phyloP scores from a whole-genome alignment of 1,284 basidiomycete genomes.

The Papiliotrema nemorosa region DNA sequence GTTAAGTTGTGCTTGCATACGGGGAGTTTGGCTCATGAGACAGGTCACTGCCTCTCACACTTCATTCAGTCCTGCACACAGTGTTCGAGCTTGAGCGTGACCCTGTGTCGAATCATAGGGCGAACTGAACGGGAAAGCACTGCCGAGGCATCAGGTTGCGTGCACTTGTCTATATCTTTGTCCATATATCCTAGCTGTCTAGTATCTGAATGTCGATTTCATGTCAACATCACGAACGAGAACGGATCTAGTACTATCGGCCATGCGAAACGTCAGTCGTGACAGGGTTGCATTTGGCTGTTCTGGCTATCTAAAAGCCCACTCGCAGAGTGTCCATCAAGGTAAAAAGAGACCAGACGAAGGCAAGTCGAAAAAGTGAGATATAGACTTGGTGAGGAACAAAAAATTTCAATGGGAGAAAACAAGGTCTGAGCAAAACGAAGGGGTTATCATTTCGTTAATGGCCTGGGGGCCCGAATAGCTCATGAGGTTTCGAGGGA shows the following conservation, averaged over 20 bases:
- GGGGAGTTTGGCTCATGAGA: neutral
- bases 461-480: too few relatives aligned
- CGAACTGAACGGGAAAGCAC: too few relatives aligned
- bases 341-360: neutral
- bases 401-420: neutral
- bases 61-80: neutral
- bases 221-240: too few relatives aligned
- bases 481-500: neutral
- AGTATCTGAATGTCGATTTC: too few relatives aligned
- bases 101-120: too few relatives aligned
- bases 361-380: neutral
- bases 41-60: neutral
- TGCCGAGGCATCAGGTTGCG: too few relatives aligned
- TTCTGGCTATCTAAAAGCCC: too few relatives aligned
- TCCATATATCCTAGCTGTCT: too few relatives aligned
- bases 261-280: too few relatives aligned
- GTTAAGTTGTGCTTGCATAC: constrained; percentile 2
- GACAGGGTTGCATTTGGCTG: too few relatives aligned
- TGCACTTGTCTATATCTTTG: too few relatives aligned
- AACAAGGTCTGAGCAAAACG: neutral
- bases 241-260: too few relatives aligned
- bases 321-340: constrained; percentile 27
- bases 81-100: neutral
- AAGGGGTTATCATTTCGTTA: neutral
- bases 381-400: neutral